Evolutionary conservation across 148 eudicot genomes (phyloP), one percentile per base, ranked within the genome.

Genomic region (Camellia sinensis): DNA sequence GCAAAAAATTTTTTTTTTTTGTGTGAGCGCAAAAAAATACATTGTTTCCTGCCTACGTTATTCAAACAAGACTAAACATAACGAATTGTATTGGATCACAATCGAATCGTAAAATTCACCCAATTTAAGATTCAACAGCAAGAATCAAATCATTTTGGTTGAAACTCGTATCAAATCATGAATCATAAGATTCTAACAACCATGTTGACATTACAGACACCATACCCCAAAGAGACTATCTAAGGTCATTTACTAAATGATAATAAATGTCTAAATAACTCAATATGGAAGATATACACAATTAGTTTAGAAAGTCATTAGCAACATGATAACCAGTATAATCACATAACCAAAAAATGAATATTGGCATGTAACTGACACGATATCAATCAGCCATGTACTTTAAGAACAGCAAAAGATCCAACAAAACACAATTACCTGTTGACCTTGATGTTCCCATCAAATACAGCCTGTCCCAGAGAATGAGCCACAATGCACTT

Each of bases 401-500:
- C 15, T 72, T 52, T 21, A 21, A 14, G 19, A 77, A 61, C 13
- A 15, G 52, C 22, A 67, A 67, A 40, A 74, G 29, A 19, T 80
- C 7, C 12, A 13, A 79, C 65, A 18, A 71, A 79, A 44, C 43
- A 52, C 67, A 63, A 75, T 72, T 80, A 95, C 97, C 97, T 89
- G 85, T 93, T 95, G 76, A 95, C 99, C 83, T 87, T 84, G 53
- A 95, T 85, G 73, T 95, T 95, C 64, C 99, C 99, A 85, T 95
- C 97, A 87, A 95, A 95, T 18, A 95, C 94, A 67, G 92, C 97
- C 75, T 95, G 97, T 67, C 99, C 97, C 17, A 82, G 85, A 3
- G 99, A 84, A 85, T 93, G 97, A 78, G 93, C 97, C 48, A 92
- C 96, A 82, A 95, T 95, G 88, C 97, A 93, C 88, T 95, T 95